Base-by-base conservation (phyloP, 768 basidiomycete genomes). In the Tulasnella sp. region DNA sequence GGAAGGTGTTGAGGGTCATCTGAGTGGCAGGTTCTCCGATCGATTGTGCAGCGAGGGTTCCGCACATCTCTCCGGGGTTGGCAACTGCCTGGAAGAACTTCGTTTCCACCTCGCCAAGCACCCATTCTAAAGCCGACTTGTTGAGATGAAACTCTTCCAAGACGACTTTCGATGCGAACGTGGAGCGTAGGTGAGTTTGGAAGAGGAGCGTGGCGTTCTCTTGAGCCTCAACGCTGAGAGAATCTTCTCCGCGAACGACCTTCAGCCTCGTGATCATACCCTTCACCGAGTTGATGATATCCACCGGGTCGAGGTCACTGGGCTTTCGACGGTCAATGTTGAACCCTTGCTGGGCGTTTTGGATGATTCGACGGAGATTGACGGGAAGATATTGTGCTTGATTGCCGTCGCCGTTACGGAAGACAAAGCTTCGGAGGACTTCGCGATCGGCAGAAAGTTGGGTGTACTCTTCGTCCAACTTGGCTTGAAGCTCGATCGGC, bases 1-100 rank as follows among this genome's bases (percentile, higher is more conserved):
- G 96, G 88, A 98, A 99, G 0, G 94, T 98, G 71, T 99, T 99
- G 60, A 99, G 73, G 4, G 96, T 98, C 96, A 99, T 98, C 73
- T 99, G 96, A 0, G 96, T 99, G 3, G 96, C 96, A 0, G 96
- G 96, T 75, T 98, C 96, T 71, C 96, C 96, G 64, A 98, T 99
- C 0, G 96, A 98, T 73, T 99, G 96, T 0, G 96, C 96, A 38
- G 94, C 87, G 21, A 98, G 80, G 0, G 92, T 96, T 45, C 96
- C 96, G 64, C 96, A 98, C 96, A 99, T 99, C 73, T 98, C 96
- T 46, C 94, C 93, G 0, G 96, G 90, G 66, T 96, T 87, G 9
- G 81, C 92, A 1, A 94, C 66, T 2, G 96, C 87, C 65, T 84
- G 85, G 68, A 97, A 94, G 78, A 98, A 98, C 70, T 93, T 92